Evolutionary conservation across 2,329 filamentous ascomycete species (phyloP).

Genomic region (Sordariomycetes sp.): DNA sequence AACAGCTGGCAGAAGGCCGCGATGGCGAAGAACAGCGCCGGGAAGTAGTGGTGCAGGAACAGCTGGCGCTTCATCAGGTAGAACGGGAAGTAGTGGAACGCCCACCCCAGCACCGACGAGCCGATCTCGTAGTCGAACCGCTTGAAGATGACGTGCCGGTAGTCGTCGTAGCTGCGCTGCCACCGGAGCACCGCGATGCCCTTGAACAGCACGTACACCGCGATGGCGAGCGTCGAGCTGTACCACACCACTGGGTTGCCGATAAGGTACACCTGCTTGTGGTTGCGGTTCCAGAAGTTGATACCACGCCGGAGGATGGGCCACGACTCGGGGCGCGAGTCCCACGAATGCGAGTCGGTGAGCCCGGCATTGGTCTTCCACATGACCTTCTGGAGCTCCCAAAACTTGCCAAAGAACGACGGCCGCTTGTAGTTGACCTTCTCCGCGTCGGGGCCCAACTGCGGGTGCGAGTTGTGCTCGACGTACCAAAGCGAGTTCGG

Average conservation of each 20-base stretch:
- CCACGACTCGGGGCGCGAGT: conserved; percentile 89
- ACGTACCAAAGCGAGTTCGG: conserved; percentile 98
- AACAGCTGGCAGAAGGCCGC: conserved; percentile 80
- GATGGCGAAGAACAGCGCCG: conserved; percentile 88
- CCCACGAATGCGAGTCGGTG: conserved; percentile 94
- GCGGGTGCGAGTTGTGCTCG: conserved; percentile 77
- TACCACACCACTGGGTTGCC: conserved; percentile 96
- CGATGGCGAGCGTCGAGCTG: conserved; percentile 67
- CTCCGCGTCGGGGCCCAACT: conserved; percentile 61
- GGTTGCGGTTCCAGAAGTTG: conserved; percentile 95
- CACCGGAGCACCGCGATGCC: conserved; percentile 76
- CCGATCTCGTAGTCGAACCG: conserved; percentile 97
- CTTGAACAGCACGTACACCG: conserved; percentile 72
- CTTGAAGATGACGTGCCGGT: conserved; percentile 71
- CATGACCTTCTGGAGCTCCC: conserved; percentile 96
- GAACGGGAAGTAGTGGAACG: conserved; percentile 97
- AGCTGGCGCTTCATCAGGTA: conserved; percentile 96
- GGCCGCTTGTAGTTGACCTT: conserved; percentile 94
- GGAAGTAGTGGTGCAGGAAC: conserved; percentile 97
- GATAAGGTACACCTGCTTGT: conserved; percentile 91
- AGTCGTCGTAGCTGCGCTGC: conserved; percentile 88
- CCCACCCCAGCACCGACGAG: conserved; percentile 82
- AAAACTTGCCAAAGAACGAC: conserved; percentile 95
- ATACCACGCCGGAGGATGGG: conserved; percentile 85
- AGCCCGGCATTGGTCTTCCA: conserved; percentile 96